Evolutionary conservation across 345 rosid genomes (phyloP), one percentile per base, ranked within the genome.

Genomic region (Salix suchowensis): DNA sequence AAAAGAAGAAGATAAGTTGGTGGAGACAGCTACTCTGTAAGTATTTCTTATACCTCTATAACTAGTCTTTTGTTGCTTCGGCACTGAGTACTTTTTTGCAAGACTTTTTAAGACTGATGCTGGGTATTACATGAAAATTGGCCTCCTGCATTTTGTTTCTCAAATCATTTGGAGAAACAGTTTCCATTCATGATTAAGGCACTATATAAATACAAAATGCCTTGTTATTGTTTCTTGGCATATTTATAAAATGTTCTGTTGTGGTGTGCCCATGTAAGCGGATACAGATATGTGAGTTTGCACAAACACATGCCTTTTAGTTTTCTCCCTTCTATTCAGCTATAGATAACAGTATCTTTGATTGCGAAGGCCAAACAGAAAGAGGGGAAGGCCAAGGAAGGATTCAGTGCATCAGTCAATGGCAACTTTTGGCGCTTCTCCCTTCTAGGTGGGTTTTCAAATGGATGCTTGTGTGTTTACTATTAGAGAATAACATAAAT

Each of bases 331-430:
- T 52, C 58, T 18, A 19, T 60, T 13, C 54, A 19, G 60, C 21
- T 58, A 16, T 73, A 30, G 14, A 26, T 39, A 44, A 55, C 55
- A 21, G 15, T 30, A 65, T 2, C 19, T n/a, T n/a, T 58, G 5
- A 60, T 32, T 24, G 10, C 68, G 69, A 70, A 36, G 82, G 74
- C 74, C 10, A 39, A 69, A 69, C 23, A 40, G 65, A 5, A 62
- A 68, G 66, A 61, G 71, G 37, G 74, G 78, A 42, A 70, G 82
- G 58, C 82, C 82, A 1, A 62, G 50, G 39, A 78, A 54, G 58
- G 70, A 18, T 52, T 52, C 34, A 69, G 65, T 52, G 26, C 67
- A 28, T 6, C 30, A 12, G 23, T 23, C 28, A 50, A 74, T 10
- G 82, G 30, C 26, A 68, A 50, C 9, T 7, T 24, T 46, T 32